A percentile compares a stretch with the other conserved stretches of the same genome.
These are phyloP conservation scores for Fusarium austroafricanum DNA, from an alignment of 2,329 filamentous ascomycete species.

Conservation along the genomic window DNA sequence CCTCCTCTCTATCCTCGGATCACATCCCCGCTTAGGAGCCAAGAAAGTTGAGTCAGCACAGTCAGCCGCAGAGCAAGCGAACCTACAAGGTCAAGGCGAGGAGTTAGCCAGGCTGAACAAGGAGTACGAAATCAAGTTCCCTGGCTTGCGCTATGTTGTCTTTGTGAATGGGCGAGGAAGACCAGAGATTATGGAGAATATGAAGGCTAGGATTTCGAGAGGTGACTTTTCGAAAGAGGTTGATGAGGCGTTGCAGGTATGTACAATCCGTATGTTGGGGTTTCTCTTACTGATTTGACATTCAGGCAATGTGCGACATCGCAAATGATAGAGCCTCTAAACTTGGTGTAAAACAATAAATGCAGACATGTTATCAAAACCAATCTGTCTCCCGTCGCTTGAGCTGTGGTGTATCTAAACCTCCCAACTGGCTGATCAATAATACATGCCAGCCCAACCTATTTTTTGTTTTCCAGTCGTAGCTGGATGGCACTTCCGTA, in stretches of 20 bases:
- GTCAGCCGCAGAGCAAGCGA: constrained; percentile 84
- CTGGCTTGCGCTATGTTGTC: constrained; percentile 87
- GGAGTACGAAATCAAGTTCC: constrained; percentile 84
- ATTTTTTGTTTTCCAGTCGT: constrained; percentile 4
- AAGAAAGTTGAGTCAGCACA: constrained; percentile 85
- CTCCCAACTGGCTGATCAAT: background rate
- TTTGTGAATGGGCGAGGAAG: constrained; percentile 88
- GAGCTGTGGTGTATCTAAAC: constrained; percentile 12
- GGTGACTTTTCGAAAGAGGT: constrained; percentile 76
- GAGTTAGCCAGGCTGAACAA: constrained; percentile 76
- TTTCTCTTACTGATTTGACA: constrained; percentile 22
- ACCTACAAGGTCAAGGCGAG: constrained; percentile 71
- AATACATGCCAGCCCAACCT: background rate
- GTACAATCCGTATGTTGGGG: constrained; percentile 37
- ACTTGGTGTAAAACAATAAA: constrained; percentile 26
- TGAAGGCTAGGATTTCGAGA: constrained; percentile 77
- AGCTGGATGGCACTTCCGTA: constrained; percentile 11
- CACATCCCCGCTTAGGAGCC: constrained; percentile 86
- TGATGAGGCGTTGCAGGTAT: constrained; percentile 77
- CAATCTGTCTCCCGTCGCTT: constrained; percentile 4
- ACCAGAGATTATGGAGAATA: constrained; percentile 82
- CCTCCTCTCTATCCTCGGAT: constrained; percentile 79
- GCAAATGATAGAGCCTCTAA: constrained; percentile 76
- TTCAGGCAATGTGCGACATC: constrained; percentile 89
- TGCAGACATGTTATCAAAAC: background rate